These are phyloP conservation scores for Calocybe gangraenosa DNA, from an alignment of 768 basidiomycete species.

Conservation along the genomic window DNA sequence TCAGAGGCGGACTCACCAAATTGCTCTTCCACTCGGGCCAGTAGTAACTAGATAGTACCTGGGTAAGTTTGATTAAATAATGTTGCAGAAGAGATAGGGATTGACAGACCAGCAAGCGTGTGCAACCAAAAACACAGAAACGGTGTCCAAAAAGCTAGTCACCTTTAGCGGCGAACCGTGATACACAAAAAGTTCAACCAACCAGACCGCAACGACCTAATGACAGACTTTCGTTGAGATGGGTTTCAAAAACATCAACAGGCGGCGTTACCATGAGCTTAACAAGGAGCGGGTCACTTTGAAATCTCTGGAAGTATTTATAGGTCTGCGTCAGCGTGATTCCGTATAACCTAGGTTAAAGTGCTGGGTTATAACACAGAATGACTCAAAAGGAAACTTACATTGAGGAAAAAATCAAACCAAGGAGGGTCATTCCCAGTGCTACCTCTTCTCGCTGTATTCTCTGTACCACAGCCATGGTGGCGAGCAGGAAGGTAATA, in stretches of 20 bases:
- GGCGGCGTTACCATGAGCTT: slow-evolving; percentile 22
- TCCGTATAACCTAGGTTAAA: slow-evolving; percentile 22
- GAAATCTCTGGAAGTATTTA: slow-evolving; percentile 29
- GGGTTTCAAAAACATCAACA: too few species aligned
- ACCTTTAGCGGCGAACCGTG: background rate
- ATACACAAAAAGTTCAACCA: background rate
- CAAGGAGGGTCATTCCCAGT: slow-evolving; percentile 30
- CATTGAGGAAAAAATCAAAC: slow-evolving; percentile 28
- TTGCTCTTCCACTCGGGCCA: slow-evolving; percentile 14
- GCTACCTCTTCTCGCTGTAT: slow-evolving; percentile 21
- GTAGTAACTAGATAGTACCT: slow-evolving; percentile 27
- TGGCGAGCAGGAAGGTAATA: background rate
- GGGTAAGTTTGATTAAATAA: background rate
- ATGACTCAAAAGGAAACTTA: slow-evolving; percentile 10
- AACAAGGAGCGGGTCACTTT: slow-evolving; percentile 20
- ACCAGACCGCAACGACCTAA: slow-evolving; percentile 23
- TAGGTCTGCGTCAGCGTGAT: slow-evolving; percentile 28
- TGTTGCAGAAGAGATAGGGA: background rate
- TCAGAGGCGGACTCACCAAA: slow-evolving; percentile 21
- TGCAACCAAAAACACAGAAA: slow-evolving; percentile 24
- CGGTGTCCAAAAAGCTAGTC: slow-evolving; percentile 23
- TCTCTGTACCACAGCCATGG: slow-evolving; percentile 15
- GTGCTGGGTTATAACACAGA: background rate
- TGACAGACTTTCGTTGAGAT: background rate
- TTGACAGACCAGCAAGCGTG: slow-evolving; percentile 24